Percentiles rank a stretch among this genome's conserved stretches.
phyloP scores from a whole-genome alignment of 208 protist species.

The Porcisia hertigi region DNA sequence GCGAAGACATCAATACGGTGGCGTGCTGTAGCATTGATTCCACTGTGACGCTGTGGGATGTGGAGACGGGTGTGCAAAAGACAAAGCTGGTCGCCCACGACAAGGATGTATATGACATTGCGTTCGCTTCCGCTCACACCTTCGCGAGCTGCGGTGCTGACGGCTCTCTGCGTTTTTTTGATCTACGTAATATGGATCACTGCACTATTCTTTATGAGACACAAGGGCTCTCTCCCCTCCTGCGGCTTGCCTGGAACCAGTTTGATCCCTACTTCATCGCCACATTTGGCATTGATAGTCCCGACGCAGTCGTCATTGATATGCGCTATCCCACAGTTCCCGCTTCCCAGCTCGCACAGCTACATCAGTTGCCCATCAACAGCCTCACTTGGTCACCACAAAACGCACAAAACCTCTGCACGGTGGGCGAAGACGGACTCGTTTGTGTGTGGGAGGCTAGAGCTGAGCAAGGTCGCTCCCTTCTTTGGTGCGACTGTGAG shows the following conservation, averaged over 20 bases:
- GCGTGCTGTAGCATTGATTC: conserved; percentile 99
- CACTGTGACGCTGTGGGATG: conserved; percentile 98
- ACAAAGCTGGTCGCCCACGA: conserved; percentile 99
- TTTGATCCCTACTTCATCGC: conserved; percentile 97
- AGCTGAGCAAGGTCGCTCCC: conserved; percentile 41
- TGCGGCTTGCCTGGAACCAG: conserved; percentile 98
- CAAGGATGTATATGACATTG: conserved; percentile 99
- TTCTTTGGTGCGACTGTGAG: conserved; percentile 64
- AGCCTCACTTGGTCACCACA: conserved; percentile 96
- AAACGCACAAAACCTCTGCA: conserved; percentile 93
- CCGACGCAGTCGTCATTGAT: conserved; percentile 96
- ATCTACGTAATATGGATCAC: conserved; percentile 97
- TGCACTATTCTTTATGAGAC: conserved; percentile 99
- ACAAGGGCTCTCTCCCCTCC: conserved; percentile 85
- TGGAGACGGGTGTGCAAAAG: conserved; percentile 84
- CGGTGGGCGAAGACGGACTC: conserved; percentile 95
- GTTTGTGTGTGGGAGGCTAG: conserved; percentile 98
- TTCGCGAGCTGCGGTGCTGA: conserved; percentile 98
- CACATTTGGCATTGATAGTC: conserved; percentile 95
- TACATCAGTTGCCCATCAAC: conserved; percentile 94
- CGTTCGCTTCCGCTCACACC: conserved; percentile 94
- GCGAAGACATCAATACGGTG: conserved; percentile 93
- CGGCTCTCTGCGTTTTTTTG: conserved; percentile 98
- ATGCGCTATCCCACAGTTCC: conserved; percentile 91
- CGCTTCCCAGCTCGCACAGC: conserved; percentile 75